Base-by-base conservation (phyloP, 2,329 filamentous ascomycete genomes). In the Apiospora aurea region DNA sequence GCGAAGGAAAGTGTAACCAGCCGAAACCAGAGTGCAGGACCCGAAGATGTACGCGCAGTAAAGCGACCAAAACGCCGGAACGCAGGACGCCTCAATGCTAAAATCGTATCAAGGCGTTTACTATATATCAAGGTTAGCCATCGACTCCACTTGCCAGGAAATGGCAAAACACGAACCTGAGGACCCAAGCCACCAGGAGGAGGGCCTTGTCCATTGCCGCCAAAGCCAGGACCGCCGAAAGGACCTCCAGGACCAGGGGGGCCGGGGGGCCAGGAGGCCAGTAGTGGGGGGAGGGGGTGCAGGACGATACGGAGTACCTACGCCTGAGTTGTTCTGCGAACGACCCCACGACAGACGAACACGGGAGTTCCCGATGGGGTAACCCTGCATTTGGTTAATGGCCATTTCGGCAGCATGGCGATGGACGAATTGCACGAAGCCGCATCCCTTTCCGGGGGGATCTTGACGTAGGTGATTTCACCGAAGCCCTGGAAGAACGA, bases 311-410 rank as follows among this genome's bases (percentile, higher is more conserved):
- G 96, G 96, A 77, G 96, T 98, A 76, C 96, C 96, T 73, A 97
- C 96, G 72, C 96, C 96, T 74, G 96, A 98, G 88, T 99, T 99
- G 91, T 98, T 99, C 88, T 99, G 96, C 71, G 94, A 97, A 75
- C 96, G 94, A 75, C 96, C 96, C 96, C 96, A 99, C 82, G 94
- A 97, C 77, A 99, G 90, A 79, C 96, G 95, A 73, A 99, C 96
- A 76, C 96, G 95, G 67, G 96, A 98, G 88, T 99, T 99, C 71
- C 96, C 96, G 79, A 99, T 99, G 34, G 96, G 96, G 82, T 99
- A 99, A 74, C 96, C 96, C 85, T 99, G 96, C 96, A 99, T 99
- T 86, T 99, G 96, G 86, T 99, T 99, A 89, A 99, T 99, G 77
- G 96, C 96, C 96, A 99, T 99, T 87, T 99, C 96, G 18, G 96